phyloP scores from a whole-genome alignment of 805 yeast genomes.

The Yamadazyma phyllophila region DNA sequence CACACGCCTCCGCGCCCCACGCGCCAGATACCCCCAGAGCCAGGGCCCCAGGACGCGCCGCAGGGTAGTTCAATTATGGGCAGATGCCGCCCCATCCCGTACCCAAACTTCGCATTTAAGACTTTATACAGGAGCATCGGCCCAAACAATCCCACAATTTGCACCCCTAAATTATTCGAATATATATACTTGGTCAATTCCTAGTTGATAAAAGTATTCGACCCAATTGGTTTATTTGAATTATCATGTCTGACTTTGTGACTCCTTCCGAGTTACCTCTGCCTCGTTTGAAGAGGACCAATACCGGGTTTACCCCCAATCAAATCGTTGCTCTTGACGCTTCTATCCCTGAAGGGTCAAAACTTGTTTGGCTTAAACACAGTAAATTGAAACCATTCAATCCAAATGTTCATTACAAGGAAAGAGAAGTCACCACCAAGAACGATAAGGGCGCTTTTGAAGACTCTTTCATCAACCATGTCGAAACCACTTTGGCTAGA shows the following conservation, averaged over 20 bases:
- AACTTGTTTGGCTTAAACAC: conserved; percentile 74
- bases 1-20: neutral
- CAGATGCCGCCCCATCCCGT: neutral
- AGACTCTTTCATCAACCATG: conserved; percentile 71
- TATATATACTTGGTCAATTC: neutral
- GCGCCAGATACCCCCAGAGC: neutral
- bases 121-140: neutral
- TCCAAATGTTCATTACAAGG: conserved; percentile 24
- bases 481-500: conserved; percentile 88
- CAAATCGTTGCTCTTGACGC: conserved; percentile 83
- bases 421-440: conserved; percentile 26
- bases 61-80: neutral
- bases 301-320: conserved; percentile 88
- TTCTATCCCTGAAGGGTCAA: conserved; percentile 72
- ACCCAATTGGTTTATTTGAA: neutral
- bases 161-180: neutral
- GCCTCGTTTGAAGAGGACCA: conserved; percentile 62
- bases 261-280: conserved; percentile 39
- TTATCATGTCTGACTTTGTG: conserved; percentile 33
- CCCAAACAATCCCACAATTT: neutral
- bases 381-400: conserved; percentile 41
- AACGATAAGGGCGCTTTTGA: conserved; percentile 58
- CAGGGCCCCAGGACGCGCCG: neutral
- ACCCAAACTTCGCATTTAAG: neutral
- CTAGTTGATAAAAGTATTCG: neutral